These are phyloP conservation scores for Aspergillus pseudoviridinutans DNA, from an alignment of 2,329 filamentous ascomycete species.

Conservation along the genomic window DNA sequence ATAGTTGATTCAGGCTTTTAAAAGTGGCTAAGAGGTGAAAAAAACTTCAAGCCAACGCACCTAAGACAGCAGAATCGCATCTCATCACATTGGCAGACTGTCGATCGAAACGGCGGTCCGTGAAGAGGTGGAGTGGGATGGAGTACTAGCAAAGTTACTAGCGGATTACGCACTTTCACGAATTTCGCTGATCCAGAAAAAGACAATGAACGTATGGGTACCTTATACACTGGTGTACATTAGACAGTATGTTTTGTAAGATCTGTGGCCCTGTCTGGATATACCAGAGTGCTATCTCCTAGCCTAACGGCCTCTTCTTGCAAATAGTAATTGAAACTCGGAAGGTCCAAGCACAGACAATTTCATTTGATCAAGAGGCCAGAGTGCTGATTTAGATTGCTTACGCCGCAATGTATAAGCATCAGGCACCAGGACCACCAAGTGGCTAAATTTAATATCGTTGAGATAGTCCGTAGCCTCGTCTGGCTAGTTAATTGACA, in stretches of 20 bases:
- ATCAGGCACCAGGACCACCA: neutral
- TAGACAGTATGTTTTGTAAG: neutral
- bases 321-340: neutral
- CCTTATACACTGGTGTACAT: neutral
- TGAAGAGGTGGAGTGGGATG: slow-evolving; percentile 2
- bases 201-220: neutral
- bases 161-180: neutral
- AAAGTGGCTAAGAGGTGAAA: neutral
- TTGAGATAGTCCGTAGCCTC: neutral
- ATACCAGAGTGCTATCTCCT: neutral
- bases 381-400: neutral
- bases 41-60: neutral
- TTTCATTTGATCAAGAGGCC: neutral
- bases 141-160: neutral
- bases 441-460: neutral
- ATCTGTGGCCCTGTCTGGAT: neutral
- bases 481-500: neutral
- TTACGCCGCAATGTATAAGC: neutral
- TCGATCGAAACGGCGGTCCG: slow-evolving; percentile 17
- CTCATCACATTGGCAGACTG: slow-evolving; percentile 9
- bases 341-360: neutral
- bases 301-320: neutral
- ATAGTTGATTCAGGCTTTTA: neutral
- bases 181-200: neutral
- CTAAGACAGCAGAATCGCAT: slow-evolving; percentile 11